Evolutionary conservation across 352 stramenopile genomes (phyloP), one percentile per base, ranked within the genome.

Genomic region (Phytophthora melonis): DNA sequence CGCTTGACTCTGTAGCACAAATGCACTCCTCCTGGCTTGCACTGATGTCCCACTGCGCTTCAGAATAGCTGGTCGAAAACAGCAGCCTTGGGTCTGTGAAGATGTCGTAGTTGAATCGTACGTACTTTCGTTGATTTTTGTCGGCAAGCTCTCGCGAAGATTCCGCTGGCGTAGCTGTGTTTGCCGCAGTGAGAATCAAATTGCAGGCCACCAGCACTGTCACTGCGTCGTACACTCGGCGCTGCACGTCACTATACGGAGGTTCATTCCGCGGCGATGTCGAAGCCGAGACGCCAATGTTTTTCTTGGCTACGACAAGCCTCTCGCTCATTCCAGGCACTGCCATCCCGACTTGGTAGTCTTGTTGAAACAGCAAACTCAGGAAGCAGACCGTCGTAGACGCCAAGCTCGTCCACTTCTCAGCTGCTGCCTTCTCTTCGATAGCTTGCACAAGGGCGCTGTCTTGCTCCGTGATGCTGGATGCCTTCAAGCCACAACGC

Each of bases 221-320:
- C 30, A 89, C 84, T 25, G 92, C 82, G 32, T 92, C 85, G 55
- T 94, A 94, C 19, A 94, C 67, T 1, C 87, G 85, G 4, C 87
- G 85, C 57, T 84, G 84, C 13, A 85, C 75, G 59, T 92, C 85
- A 32, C 58, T 68, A 16, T 77, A 68, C 18, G 80, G 41, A 25
- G 45, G 68, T 27, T 74, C 75, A 14, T 49, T 68, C 54, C 39
- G 74, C 52, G 43, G 34, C 11, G 63, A 72, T 13, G 16, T 59
- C 19, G 74, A 63, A 30, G 72, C 27, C 52, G 66, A 64, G 10
- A 47, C 62, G 63, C 59, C 30, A 49, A 79, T 72, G 59, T 56
- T 68, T 18, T 81, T 67, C 43, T 86, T 90, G 1, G 82, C 80
- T 23, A 84, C 80, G 27, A 85, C 61, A 5, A 93, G 65, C 4